Percentiles rank a stretch among this genome's conserved stretches.
Conservation (phyloP, 495 filamentous ascomycete species). For the Sabuloglossum arenarium region DNA sequence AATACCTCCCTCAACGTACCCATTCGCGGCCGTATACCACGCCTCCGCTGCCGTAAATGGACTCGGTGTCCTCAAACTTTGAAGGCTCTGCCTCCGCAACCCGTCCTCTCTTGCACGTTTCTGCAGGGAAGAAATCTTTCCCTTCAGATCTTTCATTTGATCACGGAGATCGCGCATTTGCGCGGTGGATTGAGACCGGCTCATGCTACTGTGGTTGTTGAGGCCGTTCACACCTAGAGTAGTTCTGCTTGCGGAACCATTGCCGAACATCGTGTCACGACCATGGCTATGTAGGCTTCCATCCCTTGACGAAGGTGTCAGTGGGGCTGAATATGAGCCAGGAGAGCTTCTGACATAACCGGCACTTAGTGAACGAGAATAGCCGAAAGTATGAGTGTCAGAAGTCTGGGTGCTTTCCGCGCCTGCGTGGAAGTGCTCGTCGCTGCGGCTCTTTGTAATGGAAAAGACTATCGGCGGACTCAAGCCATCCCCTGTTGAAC, state of each 20-base stretch:
- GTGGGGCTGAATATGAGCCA: neutral
- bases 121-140: conserved; percentile 69
- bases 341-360: neutral
- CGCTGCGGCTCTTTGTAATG: neutral
- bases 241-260: neutral
- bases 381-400: neutral
- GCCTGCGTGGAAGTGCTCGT: neutral
- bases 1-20: neutral
- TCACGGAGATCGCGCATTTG: conserved; percentile 72
- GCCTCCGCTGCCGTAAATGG: conserved; percentile 63
- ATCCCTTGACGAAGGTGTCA: neutral
- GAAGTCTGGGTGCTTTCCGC: neutral
- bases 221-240: neutral
- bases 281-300: neutral
- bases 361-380: neutral
- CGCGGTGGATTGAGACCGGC: conserved; percentile 32
- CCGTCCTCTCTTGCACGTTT: conserved; percentile 68
- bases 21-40: conserved; percentile 31
- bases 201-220: conserved; percentile 11
- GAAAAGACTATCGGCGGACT: neutral
- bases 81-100: conserved; percentile 61
- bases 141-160: conserved; percentile 86
- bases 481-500: neutral
- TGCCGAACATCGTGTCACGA: neutral
- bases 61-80: conserved; percentile 65